These are phyloP conservation scores for Lathyrus sativus DNA, from an alignment of 306 rosid genomes.

Conservation along the genomic window DNA sequence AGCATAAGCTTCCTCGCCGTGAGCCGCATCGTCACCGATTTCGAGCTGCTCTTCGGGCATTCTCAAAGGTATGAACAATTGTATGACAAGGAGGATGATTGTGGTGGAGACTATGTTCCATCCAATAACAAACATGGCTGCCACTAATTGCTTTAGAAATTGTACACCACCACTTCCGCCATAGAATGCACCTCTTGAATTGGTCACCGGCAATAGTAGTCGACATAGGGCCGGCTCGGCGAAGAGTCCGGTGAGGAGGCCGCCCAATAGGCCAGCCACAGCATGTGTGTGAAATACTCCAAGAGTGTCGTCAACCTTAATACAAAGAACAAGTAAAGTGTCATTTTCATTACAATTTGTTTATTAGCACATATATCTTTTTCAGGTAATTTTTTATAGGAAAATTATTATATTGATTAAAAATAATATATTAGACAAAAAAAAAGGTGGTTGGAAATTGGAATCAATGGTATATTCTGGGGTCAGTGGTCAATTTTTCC, in stretches of 20 bases:
- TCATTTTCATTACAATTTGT: neutral
- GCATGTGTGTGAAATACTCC: slow-evolving; percentile 98
- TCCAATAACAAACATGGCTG: slow-evolving; percentile 64
- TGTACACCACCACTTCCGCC: slow-evolving; percentile 74
- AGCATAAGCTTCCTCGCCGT: slow-evolving; percentile 96
- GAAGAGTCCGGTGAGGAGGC: slow-evolving; percentile 82
- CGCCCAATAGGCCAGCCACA: slow-evolving; percentile 90
- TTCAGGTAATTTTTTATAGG: neutral
- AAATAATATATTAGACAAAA: neutral
- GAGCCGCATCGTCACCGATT: slow-evolving; percentile 93
- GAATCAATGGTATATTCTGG: neutral
- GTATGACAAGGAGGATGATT: slow-evolving; percentile 64
- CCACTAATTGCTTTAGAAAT: slow-evolving; percentile 78
- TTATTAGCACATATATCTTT: neutral
- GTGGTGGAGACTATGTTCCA: slow-evolving; percentile 94
- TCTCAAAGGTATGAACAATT: slow-evolving; percentile 70
- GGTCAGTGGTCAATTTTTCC: neutral
- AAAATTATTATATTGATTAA: neutral
- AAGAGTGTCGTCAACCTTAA: slow-evolving; percentile 85
- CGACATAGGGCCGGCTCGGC: slow-evolving; percentile 88
- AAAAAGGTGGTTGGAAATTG: slow-evolving; percentile 5
- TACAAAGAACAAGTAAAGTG: neutral
- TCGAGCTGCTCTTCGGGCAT: slow-evolving; percentile 83
- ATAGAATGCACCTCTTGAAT: slow-evolving; percentile 81
- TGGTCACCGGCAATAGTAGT: slow-evolving; percentile 50